Evolutionary conservation across 1,139 yeast genomes (phyloP).

Genomic region (Suhomyces maxii): DNA sequence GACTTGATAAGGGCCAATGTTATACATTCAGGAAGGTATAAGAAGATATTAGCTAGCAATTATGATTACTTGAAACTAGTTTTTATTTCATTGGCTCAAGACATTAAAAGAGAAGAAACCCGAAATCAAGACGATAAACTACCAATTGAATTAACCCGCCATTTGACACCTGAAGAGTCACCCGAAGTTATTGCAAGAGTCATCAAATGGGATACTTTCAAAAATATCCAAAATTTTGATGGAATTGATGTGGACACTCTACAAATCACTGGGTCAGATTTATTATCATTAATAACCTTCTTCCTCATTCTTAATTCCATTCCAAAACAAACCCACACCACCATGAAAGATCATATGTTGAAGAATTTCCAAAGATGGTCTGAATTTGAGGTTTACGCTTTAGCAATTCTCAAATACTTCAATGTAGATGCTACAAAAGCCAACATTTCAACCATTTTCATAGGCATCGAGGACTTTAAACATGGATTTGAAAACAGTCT

Average conservation of each 20-base stretch:
- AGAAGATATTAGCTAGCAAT: constrained; percentile 20
- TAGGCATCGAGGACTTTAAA: constrained; percentile 38
- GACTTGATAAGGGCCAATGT: constrained; percentile 27
- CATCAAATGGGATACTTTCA: constrained; percentile 27
- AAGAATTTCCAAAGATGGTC: constrained; percentile 29
- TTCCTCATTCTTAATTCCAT: constrained; percentile 33
- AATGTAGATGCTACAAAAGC: constrained; percentile 27
- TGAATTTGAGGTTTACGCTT: constrained; percentile 33
- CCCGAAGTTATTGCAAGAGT: constrained; percentile 16
- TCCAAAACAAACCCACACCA: constrained; percentile 26
- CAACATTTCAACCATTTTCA: constrained; percentile 19
- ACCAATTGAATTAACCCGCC: constrained; percentile 11
- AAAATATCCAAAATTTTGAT: constrained; percentile 22
- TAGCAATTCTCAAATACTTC: constrained; percentile 47
- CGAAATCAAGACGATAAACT: constrained; percentile 6
- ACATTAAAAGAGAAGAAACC: neutral
- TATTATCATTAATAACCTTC: constrained; percentile 42
- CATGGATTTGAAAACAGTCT: constrained; percentile 28
- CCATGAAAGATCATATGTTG: constrained; percentile 15
- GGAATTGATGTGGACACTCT: constrained; percentile 31
- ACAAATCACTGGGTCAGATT: constrained; percentile 31
- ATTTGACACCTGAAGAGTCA: constrained; percentile 12
- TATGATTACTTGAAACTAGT: constrained; percentile 27
- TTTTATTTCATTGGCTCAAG: constrained; percentile 23
- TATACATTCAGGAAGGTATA: constrained; percentile 29